These are phyloP conservation scores for Catunica adiposa DNA, from an alignment of 2,329 filamentous ascomycete species.

Conservation along the genomic window DNA sequence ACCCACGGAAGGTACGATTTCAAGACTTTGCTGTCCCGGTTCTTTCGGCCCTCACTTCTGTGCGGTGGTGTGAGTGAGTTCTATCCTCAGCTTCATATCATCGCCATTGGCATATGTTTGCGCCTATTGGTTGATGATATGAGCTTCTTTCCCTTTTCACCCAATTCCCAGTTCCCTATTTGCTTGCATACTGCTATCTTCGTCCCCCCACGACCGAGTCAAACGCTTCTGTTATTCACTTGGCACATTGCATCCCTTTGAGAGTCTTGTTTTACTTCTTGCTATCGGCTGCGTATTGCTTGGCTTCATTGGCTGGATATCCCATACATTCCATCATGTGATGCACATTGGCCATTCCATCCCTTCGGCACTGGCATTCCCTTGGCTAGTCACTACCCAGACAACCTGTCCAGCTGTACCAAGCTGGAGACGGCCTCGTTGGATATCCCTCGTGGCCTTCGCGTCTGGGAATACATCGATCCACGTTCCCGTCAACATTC, in stretches of 20 bases:
- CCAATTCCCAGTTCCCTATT: too few relatives aligned
- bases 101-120: slow-evolving; percentile 18
- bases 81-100: slow-evolving; percentile 20
- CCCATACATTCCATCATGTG: slow-evolving; percentile 18
- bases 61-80: slow-evolving; percentile 25
- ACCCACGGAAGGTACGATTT: slow-evolving; percentile 31
- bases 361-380: slow-evolving; percentile 8
- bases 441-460: slow-evolving; percentile 9
- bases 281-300: too few relatives aligned
- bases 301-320: background rate
- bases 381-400: background rate
- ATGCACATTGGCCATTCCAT: background rate
- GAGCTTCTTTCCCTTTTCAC: slow-evolving; percentile 1
- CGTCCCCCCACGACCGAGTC: background rate
- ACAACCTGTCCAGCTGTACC: background rate
- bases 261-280: too few relatives aligned
- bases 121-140: background rate
- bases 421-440: background rate
- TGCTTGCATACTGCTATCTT: too few relatives aligned
- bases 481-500: slow-evolving; percentile 16
- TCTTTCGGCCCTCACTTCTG: slow-evolving; percentile 26
- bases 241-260: too few relatives aligned
- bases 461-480: slow-evolving; percentile 8
- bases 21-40: slow-evolving; percentile 19
- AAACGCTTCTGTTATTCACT: background rate